Evolutionary conservation across 2,329 filamentous ascomycete genomes (phyloP), one percentile per base, ranked within the genome.

Genomic region (Fusarium chaquense): DNA sequence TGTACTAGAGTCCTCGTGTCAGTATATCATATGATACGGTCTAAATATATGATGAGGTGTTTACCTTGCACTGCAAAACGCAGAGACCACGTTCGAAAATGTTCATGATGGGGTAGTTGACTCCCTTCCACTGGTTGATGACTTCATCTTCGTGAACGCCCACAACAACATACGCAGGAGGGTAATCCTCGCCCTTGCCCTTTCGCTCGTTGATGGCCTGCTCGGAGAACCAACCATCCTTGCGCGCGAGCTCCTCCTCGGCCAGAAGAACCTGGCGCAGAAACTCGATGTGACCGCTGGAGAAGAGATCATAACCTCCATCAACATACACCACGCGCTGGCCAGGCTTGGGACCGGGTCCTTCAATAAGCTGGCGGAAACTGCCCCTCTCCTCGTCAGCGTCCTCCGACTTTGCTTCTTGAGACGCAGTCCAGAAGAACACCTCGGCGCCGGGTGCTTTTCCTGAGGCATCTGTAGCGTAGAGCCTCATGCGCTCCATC

Each of bases 91-190:
- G 91, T 84, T 99, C 96, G 76, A 95, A 97, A 60, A 97, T 94
- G 83, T 98, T 99, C 96, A 99, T 99, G 82, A 99, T 98, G 28
- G 96, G 96, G 78, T 98, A 99, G 82, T 99, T 99, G 75, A 98
- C 87, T 36, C 96, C 95, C 82, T 98, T 98, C 92, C 94, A 97
- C 75, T 91, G 85, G 81, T 99, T 99, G 80, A 99, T 97, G 64
- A 97, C 94, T 69, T 91, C 89, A 78, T 99, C 96, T 75, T 97
- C 93, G 80, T 99, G 96, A 26, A 99, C 90, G 50, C 96, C 96
- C 4, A 93, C 94, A 44, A 98, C 89, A n/a, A 99, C 87, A 78
- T 93, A 98, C 9, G 90, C 91, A 0, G 94, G 93, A 0, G 88
- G 85, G 76, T 97, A 97, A 79, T 97, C 93, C 46, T 85, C 85